Percentiles rank a stretch among this genome's conserved stretches.
Evolutionary conservation across 2,329 filamentous ascomycete genomes (phyloP).

Genomic region (Pseudogymnoascus sp.): DNA sequence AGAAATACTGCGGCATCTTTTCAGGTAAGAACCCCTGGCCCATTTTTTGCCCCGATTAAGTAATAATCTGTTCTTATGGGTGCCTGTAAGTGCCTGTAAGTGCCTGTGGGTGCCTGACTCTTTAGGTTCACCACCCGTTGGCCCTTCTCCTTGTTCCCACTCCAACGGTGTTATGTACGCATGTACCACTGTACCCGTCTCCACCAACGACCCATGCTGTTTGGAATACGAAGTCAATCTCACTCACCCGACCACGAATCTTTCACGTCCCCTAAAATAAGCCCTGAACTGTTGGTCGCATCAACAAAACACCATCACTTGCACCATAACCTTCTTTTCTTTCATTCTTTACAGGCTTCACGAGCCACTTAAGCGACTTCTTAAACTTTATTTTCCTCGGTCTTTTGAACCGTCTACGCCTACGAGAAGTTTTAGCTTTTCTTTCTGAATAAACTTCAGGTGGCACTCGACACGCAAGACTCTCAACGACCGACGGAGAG

Average conservation of each 20-base stretch:
- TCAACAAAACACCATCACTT: conserved; percentile 7
- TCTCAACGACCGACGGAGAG: background rate
- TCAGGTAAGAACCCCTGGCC: background rate
- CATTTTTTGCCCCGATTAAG: background rate
- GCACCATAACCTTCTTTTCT: background rate
- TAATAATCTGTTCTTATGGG: background rate
- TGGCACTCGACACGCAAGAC: background rate
- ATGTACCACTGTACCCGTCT: background rate
- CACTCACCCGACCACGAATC: conserved; percentile 1
- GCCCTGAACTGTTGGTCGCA: background rate
- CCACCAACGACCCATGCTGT: background rate
- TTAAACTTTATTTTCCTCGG: background rate
- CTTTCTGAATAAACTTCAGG: background rate
- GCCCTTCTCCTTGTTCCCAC: background rate
- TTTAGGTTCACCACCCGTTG: background rate
- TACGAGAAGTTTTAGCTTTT: background rate
- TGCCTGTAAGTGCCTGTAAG: background rate
- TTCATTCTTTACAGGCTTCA: background rate
- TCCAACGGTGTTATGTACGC: background rate
- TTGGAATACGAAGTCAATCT: conserved; percentile 8
- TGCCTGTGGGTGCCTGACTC: background rate
- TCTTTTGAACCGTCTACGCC: background rate
- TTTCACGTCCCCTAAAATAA: background rate
- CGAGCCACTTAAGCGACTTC: background rate
- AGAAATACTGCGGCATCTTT: conserved; percentile 3